These are phyloP conservation scores for Fistulifera solaris DNA, from an alignment of 108 stramenopile species.

Conservation along the genomic window DNA sequence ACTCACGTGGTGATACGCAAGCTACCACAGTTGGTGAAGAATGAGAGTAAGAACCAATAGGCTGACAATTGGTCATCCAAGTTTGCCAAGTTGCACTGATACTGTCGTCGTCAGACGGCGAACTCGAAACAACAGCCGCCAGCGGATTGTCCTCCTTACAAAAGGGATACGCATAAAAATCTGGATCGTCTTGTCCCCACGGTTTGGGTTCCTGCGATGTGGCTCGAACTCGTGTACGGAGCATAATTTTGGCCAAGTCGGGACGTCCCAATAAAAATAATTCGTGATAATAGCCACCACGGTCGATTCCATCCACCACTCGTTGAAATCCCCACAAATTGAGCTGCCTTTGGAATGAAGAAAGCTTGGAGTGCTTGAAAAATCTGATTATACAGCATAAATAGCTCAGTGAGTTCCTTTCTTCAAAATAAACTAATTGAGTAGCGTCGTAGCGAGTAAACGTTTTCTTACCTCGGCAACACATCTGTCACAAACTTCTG, in stretches of 20 bases:
- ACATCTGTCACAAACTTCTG: conserved; percentile 58
- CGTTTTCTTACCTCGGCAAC: conserved; percentile 59
- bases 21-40: no score
- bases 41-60: no score
- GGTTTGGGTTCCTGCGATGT: no score
- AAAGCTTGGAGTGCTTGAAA: conserved; percentile 70
- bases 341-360: conserved; percentile 73
- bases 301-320: conserved; percentile 4
- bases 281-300: conserved; percentile 58
- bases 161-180: no score
- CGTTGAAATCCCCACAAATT: conserved; percentile 12
- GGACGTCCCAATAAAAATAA: conserved; percentile 50
- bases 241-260: conserved; percentile 37
- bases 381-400: conserved; percentile 63
- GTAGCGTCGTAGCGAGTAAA: not conserved
- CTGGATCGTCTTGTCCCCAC: no score
- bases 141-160: no score
- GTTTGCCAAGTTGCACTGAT: no score
- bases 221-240: conserved; percentile 25
- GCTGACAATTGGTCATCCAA: no score
- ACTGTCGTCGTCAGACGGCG: no score
- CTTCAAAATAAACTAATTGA: conserved; percentile 3
- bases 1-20: no score
- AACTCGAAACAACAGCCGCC: no score
- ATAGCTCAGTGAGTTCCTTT: not conserved